phyloP scores from a whole-genome alignment of 805 yeast species.

The Lipomyces spencermartinsiae region DNA sequence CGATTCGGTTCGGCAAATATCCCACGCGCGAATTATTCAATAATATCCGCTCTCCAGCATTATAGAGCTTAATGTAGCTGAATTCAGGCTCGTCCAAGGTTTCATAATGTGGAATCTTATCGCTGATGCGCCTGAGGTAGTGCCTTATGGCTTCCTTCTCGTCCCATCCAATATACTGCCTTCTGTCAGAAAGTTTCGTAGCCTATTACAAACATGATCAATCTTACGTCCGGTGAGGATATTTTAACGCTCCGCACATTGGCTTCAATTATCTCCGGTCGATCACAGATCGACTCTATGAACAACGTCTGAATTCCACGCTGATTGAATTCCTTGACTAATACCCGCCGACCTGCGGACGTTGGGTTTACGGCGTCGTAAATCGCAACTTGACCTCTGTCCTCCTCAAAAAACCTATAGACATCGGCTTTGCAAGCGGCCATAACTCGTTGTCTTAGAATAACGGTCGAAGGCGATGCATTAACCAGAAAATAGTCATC shows the following conservation, averaged over 20 bases:
- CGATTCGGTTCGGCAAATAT: slow-evolving; percentile 86
- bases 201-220: not conserved
- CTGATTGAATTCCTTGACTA: slow-evolving; percentile 60
- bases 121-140: slow-evolving; percentile 72
- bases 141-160: slow-evolving; percentile 75
- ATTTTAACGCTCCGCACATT: slow-evolving; percentile 85
- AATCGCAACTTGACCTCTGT: slow-evolving; percentile 91
- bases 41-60: slow-evolving; percentile 85
- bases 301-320: slow-evolving; percentile 78
- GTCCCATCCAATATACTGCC: slow-evolving; percentile 69
- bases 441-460: slow-evolving; percentile 63
- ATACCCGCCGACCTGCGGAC: slow-evolving; percentile 65
- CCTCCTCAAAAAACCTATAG: slow-evolving; percentile 68
- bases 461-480: slow-evolving; percentile 54
- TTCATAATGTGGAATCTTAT: slow-evolving; percentile 73
- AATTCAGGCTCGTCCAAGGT: slow-evolving; percentile 65
- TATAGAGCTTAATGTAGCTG: slow-evolving; percentile 82
- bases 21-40: slow-evolving; percentile 85
- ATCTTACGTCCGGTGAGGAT: slow-evolving; percentile 58
- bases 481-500: slow-evolving; percentile 70
- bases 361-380: slow-evolving; percentile 94
- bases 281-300: slow-evolving; percentile 86
- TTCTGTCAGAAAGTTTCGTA: not conserved
- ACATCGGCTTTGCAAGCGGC: slow-evolving; percentile 73
- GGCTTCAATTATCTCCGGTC: slow-evolving; percentile 66